Evolutionary conservation across 805 yeast genomes (phyloP).

Genomic region (Helenozyma rhizophorensis): DNA sequence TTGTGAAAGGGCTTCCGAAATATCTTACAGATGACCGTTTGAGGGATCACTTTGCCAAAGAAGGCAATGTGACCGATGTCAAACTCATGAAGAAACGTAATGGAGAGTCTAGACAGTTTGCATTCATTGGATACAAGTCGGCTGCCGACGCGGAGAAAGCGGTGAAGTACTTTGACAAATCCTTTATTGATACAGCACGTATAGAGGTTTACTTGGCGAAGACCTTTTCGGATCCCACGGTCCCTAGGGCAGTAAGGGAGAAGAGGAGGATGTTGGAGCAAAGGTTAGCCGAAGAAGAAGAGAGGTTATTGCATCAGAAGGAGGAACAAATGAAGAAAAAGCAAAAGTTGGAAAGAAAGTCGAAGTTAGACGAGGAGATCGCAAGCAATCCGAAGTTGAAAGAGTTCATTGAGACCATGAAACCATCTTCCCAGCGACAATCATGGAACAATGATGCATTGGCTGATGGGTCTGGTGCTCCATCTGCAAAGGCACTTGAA

Average conservation of each 20-base stretch:
- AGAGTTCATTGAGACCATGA: conserved; percentile 82
- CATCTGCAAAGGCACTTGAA: conserved; percentile 41
- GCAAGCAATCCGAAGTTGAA: conserved; percentile 60
- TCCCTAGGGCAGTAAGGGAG: conserved; percentile 55
- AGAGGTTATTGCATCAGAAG: conserved; percentile 33
- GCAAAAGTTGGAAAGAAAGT: conserved; percentile 30
- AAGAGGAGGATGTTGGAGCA: conserved; percentile 42
- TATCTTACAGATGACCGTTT: conserved; percentile 73
- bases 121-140: conserved; percentile 83
- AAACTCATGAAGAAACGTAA: conserved; percentile 73
- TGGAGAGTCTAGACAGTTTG: conserved; percentile 90
- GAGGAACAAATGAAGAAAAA: conserved; percentile 34
- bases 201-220: conserved; percentile 80
- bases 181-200: conserved; percentile 79
- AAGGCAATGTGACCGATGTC: conserved; percentile 80
- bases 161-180: conserved; percentile 65
- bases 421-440: conserved; percentile 62
- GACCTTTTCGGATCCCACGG: conserved; percentile 77
- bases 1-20: conserved; percentile 84
- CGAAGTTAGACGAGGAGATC: conserved; percentile 55
- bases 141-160: conserved; percentile 73
- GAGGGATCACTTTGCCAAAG: conserved; percentile 54
- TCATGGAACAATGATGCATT: conserved; percentile 71
- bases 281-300: conserved; percentile 37
- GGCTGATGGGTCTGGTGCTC: conserved; percentile 44